Evolutionary conservation across 1,284 basidiomycete genomes (phyloP).

Genomic region (Trametes hirsuta): DNA sequence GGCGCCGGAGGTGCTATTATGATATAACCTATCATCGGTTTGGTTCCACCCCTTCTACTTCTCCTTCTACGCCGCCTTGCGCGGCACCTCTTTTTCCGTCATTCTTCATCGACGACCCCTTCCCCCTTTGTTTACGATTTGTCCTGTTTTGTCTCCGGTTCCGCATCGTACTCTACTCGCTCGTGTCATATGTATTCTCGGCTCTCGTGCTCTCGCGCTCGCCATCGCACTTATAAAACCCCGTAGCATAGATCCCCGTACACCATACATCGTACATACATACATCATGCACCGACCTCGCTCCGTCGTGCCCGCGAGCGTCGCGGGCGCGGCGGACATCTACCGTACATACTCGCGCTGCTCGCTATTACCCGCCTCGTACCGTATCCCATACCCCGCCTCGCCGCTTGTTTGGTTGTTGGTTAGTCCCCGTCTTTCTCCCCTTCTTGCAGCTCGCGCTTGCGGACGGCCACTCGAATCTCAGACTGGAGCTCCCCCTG

Average conservation of each 20-base stretch:
- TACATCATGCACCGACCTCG: constrained; percentile 10
- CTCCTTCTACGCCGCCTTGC: neutral
- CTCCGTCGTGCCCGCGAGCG: neutral
- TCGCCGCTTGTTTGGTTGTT: constrained; percentile 25
- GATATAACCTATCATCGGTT: constrained; percentile 22
- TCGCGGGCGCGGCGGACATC: neutral
- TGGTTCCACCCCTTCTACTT: constrained; percentile 17
- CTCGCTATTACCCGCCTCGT: constrained; percentile 18
- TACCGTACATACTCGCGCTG: constrained; percentile 24
- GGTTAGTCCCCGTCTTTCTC: constrained; percentile 12
- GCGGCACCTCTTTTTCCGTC: neutral
- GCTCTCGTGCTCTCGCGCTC: constrained; percentile 27
- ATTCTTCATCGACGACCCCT: neutral
- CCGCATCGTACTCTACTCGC: constrained; percentile 23
- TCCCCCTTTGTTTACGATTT: neutral
- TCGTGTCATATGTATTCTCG: constrained; percentile 25
- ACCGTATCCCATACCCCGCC: constrained; percentile 23
- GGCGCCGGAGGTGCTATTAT: constrained; percentile 22
- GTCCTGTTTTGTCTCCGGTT: neutral
- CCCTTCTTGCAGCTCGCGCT: neutral
- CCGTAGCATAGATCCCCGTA: constrained; percentile 20
- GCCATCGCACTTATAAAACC: constrained; percentile 11
- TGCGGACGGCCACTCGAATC: too few species aligned
- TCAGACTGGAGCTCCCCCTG: too few species aligned
- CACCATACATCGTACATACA: constrained; percentile 14